Percentiles rank a stretch among this genome's conserved stretches.
Evolutionary conservation across 345 rosid species (phyloP).

Genomic region (Stellera chamaejasme): DNA sequence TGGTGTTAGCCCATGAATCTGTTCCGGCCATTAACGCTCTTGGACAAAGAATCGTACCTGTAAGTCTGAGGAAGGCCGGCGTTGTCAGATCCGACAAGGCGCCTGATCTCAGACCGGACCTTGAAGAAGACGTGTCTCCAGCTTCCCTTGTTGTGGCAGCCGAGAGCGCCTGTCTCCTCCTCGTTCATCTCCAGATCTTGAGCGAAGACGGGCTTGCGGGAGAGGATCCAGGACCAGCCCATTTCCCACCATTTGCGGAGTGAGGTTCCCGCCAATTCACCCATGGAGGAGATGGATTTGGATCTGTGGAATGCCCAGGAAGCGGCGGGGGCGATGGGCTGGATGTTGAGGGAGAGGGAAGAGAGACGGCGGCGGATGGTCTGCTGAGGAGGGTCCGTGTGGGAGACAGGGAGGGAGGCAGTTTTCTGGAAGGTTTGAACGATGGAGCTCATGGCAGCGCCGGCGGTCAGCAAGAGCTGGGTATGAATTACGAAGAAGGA

Average conservation of each 20-base stretch:
- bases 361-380: slow-evolving; percentile 65
- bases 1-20: not conserved
- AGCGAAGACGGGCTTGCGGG: slow-evolving; percentile 60
- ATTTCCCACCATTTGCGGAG: slow-evolving; percentile 78
- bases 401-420: slow-evolving; percentile 47
- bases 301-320: slow-evolving; percentile 54
- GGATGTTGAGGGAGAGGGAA: slow-evolving; percentile 56
- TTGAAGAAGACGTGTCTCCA: slow-evolving; percentile 76
- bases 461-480: not conserved
- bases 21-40: slow-evolving; percentile 29
- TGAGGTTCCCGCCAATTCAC: slow-evolving; percentile 46
- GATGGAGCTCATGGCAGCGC: slow-evolving; percentile 46
- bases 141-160: slow-evolving; percentile 62
- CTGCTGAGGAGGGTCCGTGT: slow-evolving; percentile 17
- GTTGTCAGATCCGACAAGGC: slow-evolving; percentile 41
- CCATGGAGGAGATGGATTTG: slow-evolving; percentile 59
- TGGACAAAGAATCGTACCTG: slow-evolving; percentile 43
- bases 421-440: slow-evolving; percentile 46
- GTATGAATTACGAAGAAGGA: not conserved
- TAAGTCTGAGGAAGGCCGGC: slow-evolving; percentile 55
- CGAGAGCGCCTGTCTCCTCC: slow-evolving; percentile 55
- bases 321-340: slow-evolving; percentile 20
- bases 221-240: slow-evolving; percentile 84
- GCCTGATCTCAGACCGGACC: slow-evolving; percentile 49
- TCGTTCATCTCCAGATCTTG: slow-evolving; percentile 81